phyloP scores from a whole-genome alignment of 1,284 basidiomycete genomes.

The Amylostereum areolatum region DNA sequence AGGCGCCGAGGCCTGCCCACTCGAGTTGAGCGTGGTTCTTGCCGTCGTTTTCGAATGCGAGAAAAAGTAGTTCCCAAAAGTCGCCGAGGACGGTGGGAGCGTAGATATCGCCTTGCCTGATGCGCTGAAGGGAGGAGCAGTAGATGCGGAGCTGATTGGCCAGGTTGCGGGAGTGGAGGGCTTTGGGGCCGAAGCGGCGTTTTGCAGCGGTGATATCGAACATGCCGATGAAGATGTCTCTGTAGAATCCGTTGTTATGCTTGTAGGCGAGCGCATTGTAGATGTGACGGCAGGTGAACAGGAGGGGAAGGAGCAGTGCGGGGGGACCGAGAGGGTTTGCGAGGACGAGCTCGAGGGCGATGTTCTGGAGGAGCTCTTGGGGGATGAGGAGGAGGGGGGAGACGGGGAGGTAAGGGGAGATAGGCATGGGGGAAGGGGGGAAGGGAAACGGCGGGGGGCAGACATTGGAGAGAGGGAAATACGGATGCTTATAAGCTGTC shows the following conservation, averaged over 20 bases:
- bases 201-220: conserved; percentile 56
- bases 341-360: conserved; percentile 45
- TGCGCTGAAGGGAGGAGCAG: conserved; percentile 32
- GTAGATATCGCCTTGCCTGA: conserved; percentile 34
- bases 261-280: conserved; percentile 35
- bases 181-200: conserved; percentile 43
- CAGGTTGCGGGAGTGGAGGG: conserved; percentile 34
- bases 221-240: conserved; percentile 49
- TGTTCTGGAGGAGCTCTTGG: conserved; percentile 52
- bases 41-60: conserved; percentile 74
- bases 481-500: conserved; percentile 12
- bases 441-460: conserved; percentile 1
- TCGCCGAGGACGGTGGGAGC: conserved; percentile 30
- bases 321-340: conserved; percentile 37
- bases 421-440: conserved; percentile 7
- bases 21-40: conserved; percentile 61
- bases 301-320: conserved; percentile 38
- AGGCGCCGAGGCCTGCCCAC: conserved; percentile 39
- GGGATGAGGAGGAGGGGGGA: conserved; percentile 40
- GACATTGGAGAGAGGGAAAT: conserved; percentile 4
- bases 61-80: conserved; percentile 53
- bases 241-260: conserved; percentile 53
- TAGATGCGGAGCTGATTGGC: conserved; percentile 41
- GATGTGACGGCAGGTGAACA: conserved; percentile 40
- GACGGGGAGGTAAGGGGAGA: too few relatives aligned